These are phyloP conservation scores for Lactifluus hygrophoroides DNA, from an alignment of 768 basidiomycete species.

Conservation along the genomic window DNA sequence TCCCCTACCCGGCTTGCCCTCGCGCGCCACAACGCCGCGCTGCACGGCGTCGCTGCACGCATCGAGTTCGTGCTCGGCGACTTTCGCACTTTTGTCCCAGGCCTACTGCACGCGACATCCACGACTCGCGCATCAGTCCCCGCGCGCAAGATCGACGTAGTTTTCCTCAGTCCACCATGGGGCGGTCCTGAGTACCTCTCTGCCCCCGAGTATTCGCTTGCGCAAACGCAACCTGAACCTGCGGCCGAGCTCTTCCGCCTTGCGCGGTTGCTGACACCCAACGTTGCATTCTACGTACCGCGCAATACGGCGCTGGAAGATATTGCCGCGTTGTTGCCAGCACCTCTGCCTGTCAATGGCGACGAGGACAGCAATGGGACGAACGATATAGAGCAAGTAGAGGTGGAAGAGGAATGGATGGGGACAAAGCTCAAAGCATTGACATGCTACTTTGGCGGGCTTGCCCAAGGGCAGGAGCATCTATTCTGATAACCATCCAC, in stretches of 20 bases:
- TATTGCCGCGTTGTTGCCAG: constrained; percentile 43
- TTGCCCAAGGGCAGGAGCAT: constrained; percentile 59
- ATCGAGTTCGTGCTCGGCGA: constrained; percentile 92
- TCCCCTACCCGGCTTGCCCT: constrained; percentile 79
- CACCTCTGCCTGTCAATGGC: not conserved
- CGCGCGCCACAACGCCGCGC: constrained; percentile 86
- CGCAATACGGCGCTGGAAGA: constrained; percentile 71
- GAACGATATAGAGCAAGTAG: constrained; percentile 48
- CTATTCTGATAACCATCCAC: constrained; percentile 34
- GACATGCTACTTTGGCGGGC: constrained; percentile 89
- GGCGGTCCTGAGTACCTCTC: constrained; percentile 73
- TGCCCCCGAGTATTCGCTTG: constrained; percentile 54
- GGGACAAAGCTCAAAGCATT: constrained; percentile 86
- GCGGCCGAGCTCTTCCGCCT: constrained; percentile 78
- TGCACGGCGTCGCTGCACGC: constrained; percentile 90
- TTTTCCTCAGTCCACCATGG: constrained; percentile 95
- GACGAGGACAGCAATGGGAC: not conserved
- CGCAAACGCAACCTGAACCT: constrained; percentile 67
- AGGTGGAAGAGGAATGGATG: constrained; percentile 98
- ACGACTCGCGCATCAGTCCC: not conserved
- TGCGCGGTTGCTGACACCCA: constrained; percentile 59
- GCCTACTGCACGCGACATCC: not conserved
- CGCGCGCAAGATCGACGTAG: constrained; percentile 64
- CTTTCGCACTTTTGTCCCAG: constrained; percentile 73
- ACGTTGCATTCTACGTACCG: constrained; percentile 87